Evolutionary conservation across 257 asterid species (phyloP).

Genomic region (Salvia miltiorrhiza): DNA sequence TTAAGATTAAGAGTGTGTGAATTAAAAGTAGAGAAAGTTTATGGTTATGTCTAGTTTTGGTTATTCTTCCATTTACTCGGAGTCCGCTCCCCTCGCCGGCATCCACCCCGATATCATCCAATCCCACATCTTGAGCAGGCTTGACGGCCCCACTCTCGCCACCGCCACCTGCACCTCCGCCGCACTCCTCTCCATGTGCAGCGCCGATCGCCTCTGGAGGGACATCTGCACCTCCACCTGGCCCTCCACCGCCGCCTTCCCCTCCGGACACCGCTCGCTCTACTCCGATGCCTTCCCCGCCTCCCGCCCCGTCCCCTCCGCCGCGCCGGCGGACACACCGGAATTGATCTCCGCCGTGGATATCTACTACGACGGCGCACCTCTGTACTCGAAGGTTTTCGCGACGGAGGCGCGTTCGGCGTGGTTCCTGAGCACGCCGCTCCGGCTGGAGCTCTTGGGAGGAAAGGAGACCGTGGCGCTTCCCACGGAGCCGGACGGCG

Average conservation of each 20-base stretch:
- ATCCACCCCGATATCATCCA: constrained; percentile 60
- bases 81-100: constrained; percentile 30
- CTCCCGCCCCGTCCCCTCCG: constrained; percentile 3
- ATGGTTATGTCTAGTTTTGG: too few relatives aligned
- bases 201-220: constrained; percentile 55
- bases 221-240: constrained; percentile 50
- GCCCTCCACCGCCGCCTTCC: constrained; percentile 62
- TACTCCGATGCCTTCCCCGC: constrained; percentile 60
- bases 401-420: constrained; percentile 37
- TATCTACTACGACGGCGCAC: constrained; percentile 38
- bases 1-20: too few relatives aligned
- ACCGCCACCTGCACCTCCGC: constrained; percentile 49
- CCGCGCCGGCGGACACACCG: background rate
- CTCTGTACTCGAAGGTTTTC: constrained; percentile 47
- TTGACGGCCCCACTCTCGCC: constrained; percentile 74
- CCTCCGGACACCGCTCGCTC: constrained; percentile 65
- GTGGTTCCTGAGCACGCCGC: constrained; percentile 52
- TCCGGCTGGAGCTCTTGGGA: constrained; percentile 56
- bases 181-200: constrained; percentile 38
- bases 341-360: constrained; percentile 74
- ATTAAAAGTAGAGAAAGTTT: too few relatives aligned
- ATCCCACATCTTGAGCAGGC: constrained; percentile 53
- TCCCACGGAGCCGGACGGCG: constrained; percentile 30
- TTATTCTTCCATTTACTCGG: constrained; percentile 5
- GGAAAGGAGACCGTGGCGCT: constrained; percentile 38